phyloP scores from a whole-genome alignment of 75 land plant species.

The Larix kaempferi region DNA sequence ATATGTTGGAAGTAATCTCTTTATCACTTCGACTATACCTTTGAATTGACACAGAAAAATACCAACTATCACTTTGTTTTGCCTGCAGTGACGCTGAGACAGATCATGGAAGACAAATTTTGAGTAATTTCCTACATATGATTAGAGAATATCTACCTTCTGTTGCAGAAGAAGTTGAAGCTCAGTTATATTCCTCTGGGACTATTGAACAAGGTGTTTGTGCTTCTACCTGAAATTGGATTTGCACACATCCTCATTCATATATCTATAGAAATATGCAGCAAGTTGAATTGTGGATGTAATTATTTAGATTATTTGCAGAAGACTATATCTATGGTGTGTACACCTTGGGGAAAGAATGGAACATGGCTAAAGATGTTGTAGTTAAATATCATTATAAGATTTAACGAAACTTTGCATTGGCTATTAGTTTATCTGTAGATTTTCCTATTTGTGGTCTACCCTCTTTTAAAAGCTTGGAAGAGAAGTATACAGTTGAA shows the following conservation, averaged over 20 bases:
- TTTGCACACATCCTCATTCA: too few relatives aligned
- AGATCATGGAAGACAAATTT: conserved; percentile 32
- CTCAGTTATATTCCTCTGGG: too few relatives aligned
- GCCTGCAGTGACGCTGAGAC: conserved; percentile 33
- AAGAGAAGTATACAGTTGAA: background rate
- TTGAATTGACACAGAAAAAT: conserved; percentile 1
- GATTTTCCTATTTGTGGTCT: background rate
- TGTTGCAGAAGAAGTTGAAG: conserved; percentile 21
- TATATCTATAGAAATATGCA: too few relatives aligned
- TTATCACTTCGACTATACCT: background rate
- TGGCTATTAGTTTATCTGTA: background rate
- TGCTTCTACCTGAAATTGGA: too few relatives aligned
- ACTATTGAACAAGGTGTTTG: too few relatives aligned
- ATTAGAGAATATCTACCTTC: conserved; percentile 56
- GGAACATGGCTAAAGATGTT: too few relatives aligned
- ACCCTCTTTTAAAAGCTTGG: background rate
- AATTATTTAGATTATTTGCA: too few relatives aligned
- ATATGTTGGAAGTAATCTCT: background rate
- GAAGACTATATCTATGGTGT: too few relatives aligned
- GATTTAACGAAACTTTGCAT: too few relatives aligned
- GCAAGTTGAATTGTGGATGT: too few relatives aligned
- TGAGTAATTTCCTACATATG: conserved; percentile 58
- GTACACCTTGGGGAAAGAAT: too few relatives aligned
- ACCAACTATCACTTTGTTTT: background rate
- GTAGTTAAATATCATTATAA: too few relatives aligned